phyloP scores from a whole-genome alignment of 2,329 filamentous ascomycete genomes.

The Phymatotrichopsis omnivora region DNA sequence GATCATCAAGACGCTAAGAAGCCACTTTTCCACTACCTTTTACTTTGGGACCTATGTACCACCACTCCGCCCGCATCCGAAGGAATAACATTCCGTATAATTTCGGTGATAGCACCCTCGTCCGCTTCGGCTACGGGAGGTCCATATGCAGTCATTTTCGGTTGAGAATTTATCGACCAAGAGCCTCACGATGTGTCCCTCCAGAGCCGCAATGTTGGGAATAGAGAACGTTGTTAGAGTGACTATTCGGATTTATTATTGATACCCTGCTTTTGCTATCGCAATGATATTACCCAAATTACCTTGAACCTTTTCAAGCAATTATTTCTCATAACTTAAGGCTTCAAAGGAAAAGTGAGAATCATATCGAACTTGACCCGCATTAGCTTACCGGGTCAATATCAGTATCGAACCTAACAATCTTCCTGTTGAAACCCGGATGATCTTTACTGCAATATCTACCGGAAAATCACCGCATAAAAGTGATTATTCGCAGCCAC shows the following conservation, averaged over 20 bases:
- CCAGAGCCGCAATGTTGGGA: conserved; percentile 42
- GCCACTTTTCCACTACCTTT: no score
- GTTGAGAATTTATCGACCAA: conserved; percentile 48
- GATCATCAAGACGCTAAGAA: no score
- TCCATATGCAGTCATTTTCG: conserved; percentile 42
- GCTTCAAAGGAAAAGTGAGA: no score
- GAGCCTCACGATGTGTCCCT: conserved; percentile 53
- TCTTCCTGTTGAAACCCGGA: conserved; percentile 35
- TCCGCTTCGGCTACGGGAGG: no score
- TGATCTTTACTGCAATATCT: conserved; percentile 31
- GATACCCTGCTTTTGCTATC: conserved; percentile 28
- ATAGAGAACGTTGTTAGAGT: conserved; percentile 28
- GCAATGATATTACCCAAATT: conserved; percentile 40
- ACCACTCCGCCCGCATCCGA: no score
- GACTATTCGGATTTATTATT: no score
- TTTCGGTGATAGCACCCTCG: no score
- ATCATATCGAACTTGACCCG: conserved; percentile 29
- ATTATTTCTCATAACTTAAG: not conserved
- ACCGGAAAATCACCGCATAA: conserved; percentile 32
- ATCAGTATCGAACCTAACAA: conserved; percentile 37
- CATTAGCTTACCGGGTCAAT: conserved; percentile 33
- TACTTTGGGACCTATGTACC: no score
- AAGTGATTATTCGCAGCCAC: conserved; percentile 31
- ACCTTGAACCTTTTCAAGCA: conserved; percentile 29
- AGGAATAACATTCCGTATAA: no score